Conservation (phyloP, 495 filamentous ascomycete species). For the Barbatosphaeria neglecta region DNA sequence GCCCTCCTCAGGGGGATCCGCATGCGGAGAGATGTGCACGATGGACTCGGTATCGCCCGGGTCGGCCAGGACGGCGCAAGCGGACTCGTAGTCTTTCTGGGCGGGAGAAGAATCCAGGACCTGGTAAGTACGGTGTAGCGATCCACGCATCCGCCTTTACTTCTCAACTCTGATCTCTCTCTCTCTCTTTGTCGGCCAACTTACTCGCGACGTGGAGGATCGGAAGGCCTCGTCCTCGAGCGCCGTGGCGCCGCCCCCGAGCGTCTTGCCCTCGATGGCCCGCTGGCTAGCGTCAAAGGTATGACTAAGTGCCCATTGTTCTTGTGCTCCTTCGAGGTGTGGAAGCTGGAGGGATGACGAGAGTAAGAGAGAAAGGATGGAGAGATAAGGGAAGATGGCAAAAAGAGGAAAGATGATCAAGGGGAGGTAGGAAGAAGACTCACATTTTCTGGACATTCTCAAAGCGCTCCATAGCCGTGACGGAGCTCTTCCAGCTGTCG, state of each 20-base stretch:
- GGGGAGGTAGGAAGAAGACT: conserved; percentile 10
- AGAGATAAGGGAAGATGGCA: too few species aligned
- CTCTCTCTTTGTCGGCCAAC: background rate
- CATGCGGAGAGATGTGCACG: background rate
- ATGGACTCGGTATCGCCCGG: background rate
- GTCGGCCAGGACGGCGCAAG: background rate
- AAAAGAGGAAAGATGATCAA: too few species aligned
- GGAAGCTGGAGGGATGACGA: too few species aligned
- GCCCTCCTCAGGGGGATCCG: background rate
- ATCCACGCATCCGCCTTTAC: background rate
- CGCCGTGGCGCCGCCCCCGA: conserved; percentile 14
- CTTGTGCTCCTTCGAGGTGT: too few species aligned
- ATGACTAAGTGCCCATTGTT: background rate
- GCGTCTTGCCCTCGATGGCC: conserved; percentile 7
- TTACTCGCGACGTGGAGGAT: conserved; percentile 24
- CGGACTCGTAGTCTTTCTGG: background rate
- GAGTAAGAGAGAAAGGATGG: too few species aligned
- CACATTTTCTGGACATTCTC: conserved; percentile 41
- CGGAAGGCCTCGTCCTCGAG: conserved; percentile 34
- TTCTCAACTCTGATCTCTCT: background rate
- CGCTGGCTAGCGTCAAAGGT: conserved; percentile 8
- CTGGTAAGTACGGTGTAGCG: too few species aligned
- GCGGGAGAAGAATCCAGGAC: too few species aligned
- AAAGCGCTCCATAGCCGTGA: conserved; percentile 38
- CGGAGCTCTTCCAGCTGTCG: conserved; percentile 18